Conservation (phyloP, 164 flowering plant species). For the Euptelea pleiosperma region DNA sequence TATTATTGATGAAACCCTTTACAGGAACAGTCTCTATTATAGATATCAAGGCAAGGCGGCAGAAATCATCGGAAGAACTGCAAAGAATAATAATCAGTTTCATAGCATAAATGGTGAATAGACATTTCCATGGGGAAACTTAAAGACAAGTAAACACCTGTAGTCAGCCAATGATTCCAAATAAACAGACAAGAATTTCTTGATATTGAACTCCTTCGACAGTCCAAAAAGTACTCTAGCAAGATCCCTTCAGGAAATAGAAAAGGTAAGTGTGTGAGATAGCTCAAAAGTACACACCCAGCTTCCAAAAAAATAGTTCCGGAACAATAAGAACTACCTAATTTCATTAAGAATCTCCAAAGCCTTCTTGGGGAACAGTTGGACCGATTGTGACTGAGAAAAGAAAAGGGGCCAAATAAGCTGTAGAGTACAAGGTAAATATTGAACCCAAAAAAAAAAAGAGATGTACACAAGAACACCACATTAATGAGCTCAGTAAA, state of each 20-base stretch:
- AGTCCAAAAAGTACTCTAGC: constrained; percentile 47
- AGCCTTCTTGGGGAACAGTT: constrained; percentile 56
- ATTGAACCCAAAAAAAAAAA: not conserved
- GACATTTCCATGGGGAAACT: not conserved
- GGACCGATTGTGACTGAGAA: constrained; percentile 57
- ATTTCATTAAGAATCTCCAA: constrained; percentile 50
- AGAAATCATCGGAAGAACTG: constrained; percentile 57
- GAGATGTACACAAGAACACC: not conserved
- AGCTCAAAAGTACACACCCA: not conserved
- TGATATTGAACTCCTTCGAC: constrained; percentile 66
- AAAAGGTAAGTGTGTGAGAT: constrained; percentile 4
- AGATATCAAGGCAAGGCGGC: constrained; percentile 39
- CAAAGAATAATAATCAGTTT: constrained; percentile 18
- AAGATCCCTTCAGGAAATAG: constrained; percentile 49
- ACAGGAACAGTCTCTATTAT: constrained; percentile 54
- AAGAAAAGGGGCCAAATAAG: not conserved
- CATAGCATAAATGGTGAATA: not conserved
- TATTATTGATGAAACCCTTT: constrained; percentile 33
- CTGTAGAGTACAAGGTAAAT: not conserved
- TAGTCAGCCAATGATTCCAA: constrained; percentile 56
- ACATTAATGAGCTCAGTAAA: not conserved
- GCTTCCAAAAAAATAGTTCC: not conserved
- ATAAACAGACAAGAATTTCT: constrained; percentile 59
- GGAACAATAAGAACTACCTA: constrained; percentile 36
- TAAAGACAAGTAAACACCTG: constrained; percentile 39